phyloP scores from a whole-genome alignment of 495 filamentous ascomycete genomes.

The Symbiotaphrina buchneri region DNA sequence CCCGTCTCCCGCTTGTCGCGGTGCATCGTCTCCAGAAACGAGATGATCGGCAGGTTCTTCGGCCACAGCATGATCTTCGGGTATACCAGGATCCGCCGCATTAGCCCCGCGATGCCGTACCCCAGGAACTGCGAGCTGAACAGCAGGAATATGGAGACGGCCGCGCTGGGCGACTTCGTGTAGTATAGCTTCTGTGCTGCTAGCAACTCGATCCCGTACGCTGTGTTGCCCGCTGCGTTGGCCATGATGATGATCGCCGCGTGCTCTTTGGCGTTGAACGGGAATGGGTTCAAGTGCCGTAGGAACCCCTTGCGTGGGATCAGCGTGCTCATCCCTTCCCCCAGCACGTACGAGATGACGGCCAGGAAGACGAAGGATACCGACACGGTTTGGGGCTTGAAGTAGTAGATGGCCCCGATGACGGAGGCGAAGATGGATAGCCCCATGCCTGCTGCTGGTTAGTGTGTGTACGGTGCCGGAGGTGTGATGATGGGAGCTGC shows the following conservation, averaged over 20 bases:
- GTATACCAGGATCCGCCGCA: slow-evolving; percentile 9
- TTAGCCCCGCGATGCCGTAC: slow-evolving; percentile 6
- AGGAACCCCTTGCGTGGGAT: no score
- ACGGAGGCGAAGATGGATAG: no score
- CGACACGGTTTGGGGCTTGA: no score
- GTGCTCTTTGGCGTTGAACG: background rate
- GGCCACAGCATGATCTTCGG: slow-evolving; percentile 14
- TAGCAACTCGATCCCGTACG: background rate
- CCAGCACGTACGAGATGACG: no score
- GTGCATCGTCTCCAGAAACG: slow-evolving; percentile 13
- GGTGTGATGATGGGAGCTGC: no score
- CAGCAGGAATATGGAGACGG: background rate
- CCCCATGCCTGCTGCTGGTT: no score
- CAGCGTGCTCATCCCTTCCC: no score
- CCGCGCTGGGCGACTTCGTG: background rate
- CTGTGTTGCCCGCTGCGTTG: background rate
- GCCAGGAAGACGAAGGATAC: no score
- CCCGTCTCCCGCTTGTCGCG: slow-evolving; percentile 13
- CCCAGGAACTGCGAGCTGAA: background rate
- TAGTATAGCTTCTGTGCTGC: background rate
- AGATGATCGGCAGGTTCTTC: slow-evolving; percentile 13
- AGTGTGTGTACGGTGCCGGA: no score
- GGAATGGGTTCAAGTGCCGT: no score
- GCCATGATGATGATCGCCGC: background rate
- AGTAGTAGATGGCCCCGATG: no score